These are phyloP conservation scores for Aspergillus sp. DNA, from an alignment of 2,329 filamentous ascomycete genomes.

Conservation along the genomic window DNA sequence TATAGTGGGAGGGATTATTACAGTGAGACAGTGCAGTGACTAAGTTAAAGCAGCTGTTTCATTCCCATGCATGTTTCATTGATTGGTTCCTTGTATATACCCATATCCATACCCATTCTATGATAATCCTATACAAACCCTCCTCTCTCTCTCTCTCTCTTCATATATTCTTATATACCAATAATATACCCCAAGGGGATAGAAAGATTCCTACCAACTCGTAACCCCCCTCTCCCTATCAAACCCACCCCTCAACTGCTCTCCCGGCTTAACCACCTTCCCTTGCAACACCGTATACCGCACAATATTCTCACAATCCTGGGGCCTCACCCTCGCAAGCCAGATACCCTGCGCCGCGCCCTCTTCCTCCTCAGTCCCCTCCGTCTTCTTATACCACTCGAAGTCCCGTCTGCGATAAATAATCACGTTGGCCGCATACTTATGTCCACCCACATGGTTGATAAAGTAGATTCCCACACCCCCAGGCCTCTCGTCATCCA, in stretches of 20 bases:
- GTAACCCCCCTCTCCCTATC: constrained; percentile 76
- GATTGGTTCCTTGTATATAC: no score
- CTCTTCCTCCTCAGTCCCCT: constrained; percentile 37
- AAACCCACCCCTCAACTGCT: constrained; percentile 86
- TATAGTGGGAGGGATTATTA: no score
- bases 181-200: background rate
- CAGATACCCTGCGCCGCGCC: constrained; percentile 88
- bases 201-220: constrained; percentile 69
- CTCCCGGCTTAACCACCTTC: constrained; percentile 87
- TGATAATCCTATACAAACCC: background rate
- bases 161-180: background rate
- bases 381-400: constrained; percentile 35
- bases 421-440: constrained; percentile 93
- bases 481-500: constrained; percentile 84
- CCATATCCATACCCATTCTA: background rate
- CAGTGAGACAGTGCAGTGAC: no score
- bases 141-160: no score
- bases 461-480: constrained; percentile 97
- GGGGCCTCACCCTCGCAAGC: constrained; percentile 79
- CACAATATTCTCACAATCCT: constrained; percentile 92
- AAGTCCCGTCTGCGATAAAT: constrained; percentile 69
- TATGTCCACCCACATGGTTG: constrained; percentile 93
- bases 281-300: constrained; percentile 87
- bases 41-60: no score
- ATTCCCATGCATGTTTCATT: no score